Evolutionary conservation across 768 basidiomycete genomes (phyloP).

Genomic region (Leccinum truebloodii): DNA sequence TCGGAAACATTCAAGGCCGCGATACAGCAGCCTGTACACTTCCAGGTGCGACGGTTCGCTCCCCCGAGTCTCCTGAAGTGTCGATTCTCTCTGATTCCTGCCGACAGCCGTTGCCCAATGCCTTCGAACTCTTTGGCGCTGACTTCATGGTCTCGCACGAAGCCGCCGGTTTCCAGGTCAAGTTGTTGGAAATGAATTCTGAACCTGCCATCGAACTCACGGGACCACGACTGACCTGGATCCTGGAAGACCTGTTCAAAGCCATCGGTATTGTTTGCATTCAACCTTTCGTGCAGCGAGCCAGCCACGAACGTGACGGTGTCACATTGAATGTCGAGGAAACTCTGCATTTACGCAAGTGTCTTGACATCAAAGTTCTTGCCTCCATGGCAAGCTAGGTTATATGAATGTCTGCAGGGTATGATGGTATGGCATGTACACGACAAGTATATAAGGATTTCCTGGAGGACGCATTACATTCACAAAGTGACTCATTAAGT

Average conservation of each 20-base stretch:
- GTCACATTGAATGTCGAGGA: conserved; percentile 54
- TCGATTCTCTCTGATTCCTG: background rate
- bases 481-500: background rate
- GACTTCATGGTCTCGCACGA: conserved; percentile 78
- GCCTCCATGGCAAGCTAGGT: conserved; percentile 22
- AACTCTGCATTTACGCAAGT: conserved; percentile 59
- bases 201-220: conserved; percentile 96
- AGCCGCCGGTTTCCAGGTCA: conserved; percentile 50
- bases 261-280: conserved; percentile 70
- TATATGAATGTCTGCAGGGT: background rate
- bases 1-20: conserved; percentile 87
- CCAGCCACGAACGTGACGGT: conserved; percentile 2
- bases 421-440: conserved; percentile 1
- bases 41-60: conserved; percentile 56
- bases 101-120: conserved; percentile 77
- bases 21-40: conserved; percentile 76
- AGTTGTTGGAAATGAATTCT: conserved; percentile 89
- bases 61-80: background rate
- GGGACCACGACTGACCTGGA: conserved; percentile 77
- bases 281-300: conserved; percentile 51
- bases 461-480: conserved; percentile 7
- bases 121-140: conserved; percentile 94
- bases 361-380: conserved; percentile 57
- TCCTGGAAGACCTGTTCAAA: conserved; percentile 78
- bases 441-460: conserved; percentile 7